A percentile compares a stretch with the other conserved stretches of the same genome.
Conservation (phyloP, 441 rosid species). For the Pelargonium fulgidum region DNA sequence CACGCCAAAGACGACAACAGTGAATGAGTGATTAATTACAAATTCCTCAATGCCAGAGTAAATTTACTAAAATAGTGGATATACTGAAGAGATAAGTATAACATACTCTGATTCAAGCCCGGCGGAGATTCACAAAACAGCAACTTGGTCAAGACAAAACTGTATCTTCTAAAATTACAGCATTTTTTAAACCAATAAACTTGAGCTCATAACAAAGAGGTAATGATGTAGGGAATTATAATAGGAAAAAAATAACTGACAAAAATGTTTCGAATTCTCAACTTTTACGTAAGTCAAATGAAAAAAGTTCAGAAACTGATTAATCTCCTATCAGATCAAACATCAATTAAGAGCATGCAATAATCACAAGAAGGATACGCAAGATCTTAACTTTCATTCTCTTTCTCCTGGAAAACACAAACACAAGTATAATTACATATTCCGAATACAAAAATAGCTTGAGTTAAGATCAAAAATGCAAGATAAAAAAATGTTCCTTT, state of each 20-base stretch:
- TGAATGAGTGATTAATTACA: no score
- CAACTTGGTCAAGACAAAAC: constrained; percentile 37
- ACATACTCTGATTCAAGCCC: constrained; percentile 43
- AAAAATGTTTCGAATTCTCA: no score
- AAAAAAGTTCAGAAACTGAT: no score
- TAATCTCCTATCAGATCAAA: no score
- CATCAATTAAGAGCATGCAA: constrained; percentile 9
- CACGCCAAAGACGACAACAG: no score
- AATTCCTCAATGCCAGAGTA: no score
- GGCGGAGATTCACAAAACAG: constrained; percentile 2
- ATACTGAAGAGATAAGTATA: constrained; percentile 15
- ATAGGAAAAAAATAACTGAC: no score
- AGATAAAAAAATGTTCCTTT: background rate
- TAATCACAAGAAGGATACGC: constrained; percentile 54
- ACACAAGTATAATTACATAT: background rate
- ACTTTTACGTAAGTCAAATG: no score
- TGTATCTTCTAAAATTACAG: constrained; percentile 6
- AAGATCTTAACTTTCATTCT: constrained; percentile 73
- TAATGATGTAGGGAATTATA: background rate
- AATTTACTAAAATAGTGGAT: background rate
- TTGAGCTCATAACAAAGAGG: background rate
- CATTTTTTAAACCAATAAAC: constrained; percentile 8
- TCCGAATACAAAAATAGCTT: background rate
- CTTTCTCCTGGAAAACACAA: constrained; percentile 30
- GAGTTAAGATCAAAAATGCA: background rate